phyloP scores from a whole-genome alignment of 352 stramenopile species.

The Pythium sp. region DNA sequence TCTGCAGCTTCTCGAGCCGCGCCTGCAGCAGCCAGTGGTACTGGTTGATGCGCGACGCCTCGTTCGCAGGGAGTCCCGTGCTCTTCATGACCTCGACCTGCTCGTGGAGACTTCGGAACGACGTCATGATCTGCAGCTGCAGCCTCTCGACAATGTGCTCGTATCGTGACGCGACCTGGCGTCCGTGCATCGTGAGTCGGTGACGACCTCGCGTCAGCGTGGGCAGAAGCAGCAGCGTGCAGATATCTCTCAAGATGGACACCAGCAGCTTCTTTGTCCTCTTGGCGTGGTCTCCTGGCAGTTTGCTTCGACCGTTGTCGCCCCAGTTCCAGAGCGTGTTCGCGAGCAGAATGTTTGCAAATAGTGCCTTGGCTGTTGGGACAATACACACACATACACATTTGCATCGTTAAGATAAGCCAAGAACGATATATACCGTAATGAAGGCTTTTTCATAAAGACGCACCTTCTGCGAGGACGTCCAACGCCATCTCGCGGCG shows the following conservation, averaged over 20 bases:
- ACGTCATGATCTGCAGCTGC: conserved; percentile 55
- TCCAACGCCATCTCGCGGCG: conserved; percentile 70
- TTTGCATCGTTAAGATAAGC: neutral
- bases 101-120: conserved; percentile 58
- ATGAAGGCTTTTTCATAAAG: neutral
- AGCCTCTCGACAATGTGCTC: conserved; percentile 35
- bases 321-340: conserved; percentile 86
- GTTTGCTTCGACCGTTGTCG: conserved; percentile 49
- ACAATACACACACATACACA: neutral
- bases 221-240: conserved; percentile 56
- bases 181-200: conserved; percentile 53
- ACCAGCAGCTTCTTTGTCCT: conserved; percentile 62
- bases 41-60: conserved; percentile 87
- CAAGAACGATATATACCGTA: neutral
- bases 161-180: conserved; percentile 44
- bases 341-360: conserved; percentile 70
- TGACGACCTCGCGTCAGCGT: conserved; percentile 71
- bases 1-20: conserved; percentile 78
- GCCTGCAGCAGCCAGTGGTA: conserved; percentile 86
- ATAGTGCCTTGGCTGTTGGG: conserved; percentile 47
- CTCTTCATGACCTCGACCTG: conserved; percentile 80
- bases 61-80: conserved; percentile 69
- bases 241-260: conserved; percentile 40
- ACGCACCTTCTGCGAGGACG: conserved; percentile 56
- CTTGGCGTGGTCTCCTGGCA: conserved; percentile 46